Conservation (phyloP, 495 filamentous ascomycete genomes). For the Clohesyomyces aquaticus region DNA sequence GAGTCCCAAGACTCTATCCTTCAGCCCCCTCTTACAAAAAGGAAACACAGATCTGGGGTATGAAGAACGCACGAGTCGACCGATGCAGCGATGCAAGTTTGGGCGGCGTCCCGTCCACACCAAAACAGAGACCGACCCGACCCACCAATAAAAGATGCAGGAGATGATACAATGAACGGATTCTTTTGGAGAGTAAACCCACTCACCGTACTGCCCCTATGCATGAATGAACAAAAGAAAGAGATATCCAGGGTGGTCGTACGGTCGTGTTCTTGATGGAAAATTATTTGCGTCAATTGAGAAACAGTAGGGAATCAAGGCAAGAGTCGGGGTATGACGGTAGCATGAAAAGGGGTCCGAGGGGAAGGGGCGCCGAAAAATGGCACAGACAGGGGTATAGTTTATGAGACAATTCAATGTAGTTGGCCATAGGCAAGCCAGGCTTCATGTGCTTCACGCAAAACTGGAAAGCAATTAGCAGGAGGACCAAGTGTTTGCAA, state of each 20-base stretch:
- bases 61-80: not conserved
- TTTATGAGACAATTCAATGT: not conserved
- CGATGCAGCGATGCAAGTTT: not conserved
- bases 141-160: not conserved
- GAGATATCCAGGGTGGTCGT: conserved; percentile 18
- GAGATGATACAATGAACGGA: not conserved
- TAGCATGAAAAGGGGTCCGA: not conserved
- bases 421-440: conserved; percentile 39
- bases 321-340: conserved; percentile 22
- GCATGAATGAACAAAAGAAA: conserved; percentile 30
- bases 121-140: not conserved
- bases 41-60: not conserved
- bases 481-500: not conserved
- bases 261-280: conserved; percentile 21
- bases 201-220: conserved; percentile 1
- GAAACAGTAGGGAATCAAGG: conserved; percentile 8
- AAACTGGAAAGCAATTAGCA: conserved; percentile 31
- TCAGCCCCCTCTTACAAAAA: not conserved
- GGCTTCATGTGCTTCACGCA: conserved; percentile 40
- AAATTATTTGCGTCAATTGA: conserved; percentile 1
- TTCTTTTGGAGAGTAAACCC: not conserved
- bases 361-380: not conserved
- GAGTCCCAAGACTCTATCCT: not conserved
- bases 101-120: not conserved
- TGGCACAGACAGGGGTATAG: too few relatives aligned